These are phyloP conservation scores for Backusella mclennaniae DNA, from an alignment of 192 early-diverging fungal genomes.

Conservation along the genomic window DNA sequence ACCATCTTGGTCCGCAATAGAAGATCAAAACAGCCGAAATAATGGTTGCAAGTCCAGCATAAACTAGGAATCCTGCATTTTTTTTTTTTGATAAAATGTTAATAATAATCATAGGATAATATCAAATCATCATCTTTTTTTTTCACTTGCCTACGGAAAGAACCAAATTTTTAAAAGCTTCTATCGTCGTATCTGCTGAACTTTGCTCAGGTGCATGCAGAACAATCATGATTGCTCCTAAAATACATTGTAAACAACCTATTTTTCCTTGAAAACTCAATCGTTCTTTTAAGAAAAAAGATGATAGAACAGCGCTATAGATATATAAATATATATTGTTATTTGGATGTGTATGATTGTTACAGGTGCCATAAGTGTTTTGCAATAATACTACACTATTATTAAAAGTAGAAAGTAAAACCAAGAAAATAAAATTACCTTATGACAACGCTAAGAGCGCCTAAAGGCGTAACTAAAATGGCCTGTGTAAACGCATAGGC, in stretches of 20 bases:
- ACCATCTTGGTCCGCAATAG: conserved; percentile 67
- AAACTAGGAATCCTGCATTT: conserved; percentile 62
- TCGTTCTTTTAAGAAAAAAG: conserved; percentile 85
- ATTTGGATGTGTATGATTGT: too few species aligned
- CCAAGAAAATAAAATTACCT: conserved; percentile 40
- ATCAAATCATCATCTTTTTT: not conserved
- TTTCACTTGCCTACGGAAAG: conserved; percentile 20
- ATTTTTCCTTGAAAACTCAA: conserved; percentile 82
- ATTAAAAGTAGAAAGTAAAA: not conserved
- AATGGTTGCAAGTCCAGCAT: conserved; percentile 60
- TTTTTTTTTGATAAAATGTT: not conserved
- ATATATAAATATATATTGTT: not conserved
- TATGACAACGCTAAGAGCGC: conserved; percentile 89
- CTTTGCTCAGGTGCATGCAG: conserved; percentile 84
- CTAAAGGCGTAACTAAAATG: conserved; percentile 94
- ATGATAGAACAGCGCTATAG: conserved; percentile 75
- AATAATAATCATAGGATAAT: too few species aligned
- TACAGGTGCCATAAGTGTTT: too few species aligned
- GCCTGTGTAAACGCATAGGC: conserved; percentile 98
- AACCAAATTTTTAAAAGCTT: conserved; percentile 63
- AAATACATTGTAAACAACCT: conserved; percentile 85
- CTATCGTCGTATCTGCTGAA: conserved; percentile 66
- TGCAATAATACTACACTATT: not conserved
- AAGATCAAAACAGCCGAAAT: conserved; percentile 72
- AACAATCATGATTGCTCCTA: conserved; percentile 83